These are phyloP conservation scores for Claviceps sp. DNA, from an alignment of 2,329 filamentous ascomycete species.

Conservation along the genomic window DNA sequence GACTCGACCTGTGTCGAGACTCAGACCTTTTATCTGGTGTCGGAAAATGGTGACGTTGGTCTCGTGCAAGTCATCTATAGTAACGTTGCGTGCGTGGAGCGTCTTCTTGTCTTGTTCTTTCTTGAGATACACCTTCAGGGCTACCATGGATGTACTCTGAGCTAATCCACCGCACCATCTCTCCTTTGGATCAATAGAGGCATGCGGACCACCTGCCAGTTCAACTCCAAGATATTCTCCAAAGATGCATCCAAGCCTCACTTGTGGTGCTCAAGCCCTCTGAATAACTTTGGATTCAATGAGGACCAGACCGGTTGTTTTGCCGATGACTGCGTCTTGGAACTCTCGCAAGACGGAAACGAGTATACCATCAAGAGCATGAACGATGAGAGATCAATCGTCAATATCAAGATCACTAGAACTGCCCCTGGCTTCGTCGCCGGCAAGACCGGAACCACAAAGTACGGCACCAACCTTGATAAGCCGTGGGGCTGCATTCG, in stretches of 20 bases:
- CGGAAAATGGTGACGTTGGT: conserved; percentile 62
- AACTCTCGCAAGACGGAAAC: conserved; percentile 72
- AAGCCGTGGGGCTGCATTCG: conserved; percentile 88
- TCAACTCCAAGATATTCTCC: conserved; percentile 88
- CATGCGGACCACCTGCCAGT: conserved; percentile 80
- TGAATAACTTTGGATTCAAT: conserved; percentile 71
- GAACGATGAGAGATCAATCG: conserved; percentile 64
- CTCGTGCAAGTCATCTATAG: conserved; percentile 93
- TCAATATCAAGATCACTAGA: conserved; percentile 74
- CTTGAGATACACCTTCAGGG: not conserved
- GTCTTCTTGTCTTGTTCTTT: not conserved
- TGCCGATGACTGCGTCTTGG: conserved; percentile 71
- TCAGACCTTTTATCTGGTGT: conserved; percentile 81
- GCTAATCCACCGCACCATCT: not conserved
- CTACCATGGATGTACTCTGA: not conserved
- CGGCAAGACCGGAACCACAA: conserved; percentile 70
- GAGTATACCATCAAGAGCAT: conserved; percentile 83
- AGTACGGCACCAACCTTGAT: conserved; percentile 72
- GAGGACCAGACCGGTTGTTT: conserved; percentile 73
- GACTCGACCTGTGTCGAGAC: conserved; percentile 87
- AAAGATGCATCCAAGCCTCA: conserved; percentile 57
- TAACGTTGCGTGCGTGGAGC: conserved; percentile 67
- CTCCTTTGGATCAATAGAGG: conserved; percentile 43
- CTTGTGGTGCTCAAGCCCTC: conserved; percentile 71
- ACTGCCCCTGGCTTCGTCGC: conserved; percentile 68